These are phyloP conservation scores for Solanum acaule DNA, from an alignment of 257 asterid genomes.

Conservation along the genomic window DNA sequence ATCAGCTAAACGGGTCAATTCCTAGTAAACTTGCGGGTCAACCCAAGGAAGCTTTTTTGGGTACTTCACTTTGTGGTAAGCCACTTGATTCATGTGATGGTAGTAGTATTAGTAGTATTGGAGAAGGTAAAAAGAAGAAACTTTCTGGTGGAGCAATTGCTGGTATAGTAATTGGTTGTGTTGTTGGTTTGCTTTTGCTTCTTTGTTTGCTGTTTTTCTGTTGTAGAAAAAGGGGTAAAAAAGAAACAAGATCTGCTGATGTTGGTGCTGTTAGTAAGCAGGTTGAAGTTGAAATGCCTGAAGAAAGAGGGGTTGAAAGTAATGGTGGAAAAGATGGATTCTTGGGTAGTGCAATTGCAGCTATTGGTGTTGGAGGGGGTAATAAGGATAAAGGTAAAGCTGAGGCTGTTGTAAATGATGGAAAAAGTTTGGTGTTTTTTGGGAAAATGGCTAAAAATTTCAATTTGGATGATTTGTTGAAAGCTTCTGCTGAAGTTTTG, in stretches of 20 bases:
- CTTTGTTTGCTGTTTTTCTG: conserved; percentile 39
- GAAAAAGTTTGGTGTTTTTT: conserved; percentile 48
- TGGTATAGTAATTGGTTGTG: conserved; percentile 69
- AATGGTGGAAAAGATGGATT: conserved; percentile 16
- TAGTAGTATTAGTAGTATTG: not conserved
- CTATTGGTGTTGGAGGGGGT: conserved; percentile 29
- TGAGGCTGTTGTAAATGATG: conserved; percentile 16
- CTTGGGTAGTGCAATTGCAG: conserved; percentile 30
- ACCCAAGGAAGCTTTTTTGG: conserved; percentile 43
- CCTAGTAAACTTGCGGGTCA: conserved; percentile 45
- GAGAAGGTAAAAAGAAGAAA: conserved; percentile 25
- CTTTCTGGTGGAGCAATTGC: conserved; percentile 89
- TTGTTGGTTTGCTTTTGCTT: conserved; percentile 38
- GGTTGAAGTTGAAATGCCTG: conserved; percentile 34
- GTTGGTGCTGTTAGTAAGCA: conserved; percentile 22
- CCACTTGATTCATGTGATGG: conserved; percentile 49
- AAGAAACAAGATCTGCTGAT: conserved; percentile 21
- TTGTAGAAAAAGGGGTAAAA: conserved; percentile 37
- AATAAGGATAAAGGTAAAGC: conserved; percentile 26
- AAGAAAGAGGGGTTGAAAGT: conserved; percentile 15
- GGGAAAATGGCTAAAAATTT: conserved; percentile 42
- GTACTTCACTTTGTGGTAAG: conserved; percentile 67
- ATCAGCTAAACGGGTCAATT: conserved; percentile 52
- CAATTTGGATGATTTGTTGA: conserved; percentile 73
- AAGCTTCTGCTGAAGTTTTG: conserved; percentile 93